Conservation (phyloP, 1,284 basidiomycete species). For the Pseudomicrostroma phylloplanum region DNA sequence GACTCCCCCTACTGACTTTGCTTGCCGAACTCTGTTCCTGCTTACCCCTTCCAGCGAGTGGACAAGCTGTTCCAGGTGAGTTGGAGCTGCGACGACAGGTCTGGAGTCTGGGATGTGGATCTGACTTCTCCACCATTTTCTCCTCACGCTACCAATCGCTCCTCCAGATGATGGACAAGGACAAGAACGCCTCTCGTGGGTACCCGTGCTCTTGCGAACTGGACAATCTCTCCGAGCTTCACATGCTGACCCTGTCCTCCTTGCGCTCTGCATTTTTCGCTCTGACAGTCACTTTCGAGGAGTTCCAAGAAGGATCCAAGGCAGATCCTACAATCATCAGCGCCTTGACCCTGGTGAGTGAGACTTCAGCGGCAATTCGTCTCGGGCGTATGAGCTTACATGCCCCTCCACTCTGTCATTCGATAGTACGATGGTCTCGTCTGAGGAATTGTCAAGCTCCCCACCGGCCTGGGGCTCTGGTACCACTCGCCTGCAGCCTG, state of each 20-base stretch:
- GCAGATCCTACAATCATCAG: conserved; percentile 67
- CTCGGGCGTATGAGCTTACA: not conserved
- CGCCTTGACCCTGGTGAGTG: conserved; percentile 8
- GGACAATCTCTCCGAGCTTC: not conserved
- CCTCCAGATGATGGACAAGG: conserved; percentile 41
- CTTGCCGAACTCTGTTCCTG: no score
- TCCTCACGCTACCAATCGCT: no score
- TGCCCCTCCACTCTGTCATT: not conserved
- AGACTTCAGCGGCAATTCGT: no score
- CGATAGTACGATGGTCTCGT: conserved; percentile 7
- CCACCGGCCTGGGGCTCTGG: no score
- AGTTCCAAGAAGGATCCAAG: conserved; percentile 50
- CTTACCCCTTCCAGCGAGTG: conserved; percentile 24
- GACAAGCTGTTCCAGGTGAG: conserved; percentile 44
- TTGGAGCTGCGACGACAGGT: no score
- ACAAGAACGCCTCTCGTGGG: conserved; percentile 48
- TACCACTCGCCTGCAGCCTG: no score
- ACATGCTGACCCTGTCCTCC: not conserved
- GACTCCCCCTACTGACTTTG: not conserved
- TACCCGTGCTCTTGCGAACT: not conserved
- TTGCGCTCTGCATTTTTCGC: not conserved
- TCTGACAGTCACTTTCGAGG: conserved; percentile 43
- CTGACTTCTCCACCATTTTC: no score
- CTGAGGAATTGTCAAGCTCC: not conserved
- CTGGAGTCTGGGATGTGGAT: no score